Conservation (phyloP, 768 basidiomycete genomes). For the Boletus fagicola region DNA sequence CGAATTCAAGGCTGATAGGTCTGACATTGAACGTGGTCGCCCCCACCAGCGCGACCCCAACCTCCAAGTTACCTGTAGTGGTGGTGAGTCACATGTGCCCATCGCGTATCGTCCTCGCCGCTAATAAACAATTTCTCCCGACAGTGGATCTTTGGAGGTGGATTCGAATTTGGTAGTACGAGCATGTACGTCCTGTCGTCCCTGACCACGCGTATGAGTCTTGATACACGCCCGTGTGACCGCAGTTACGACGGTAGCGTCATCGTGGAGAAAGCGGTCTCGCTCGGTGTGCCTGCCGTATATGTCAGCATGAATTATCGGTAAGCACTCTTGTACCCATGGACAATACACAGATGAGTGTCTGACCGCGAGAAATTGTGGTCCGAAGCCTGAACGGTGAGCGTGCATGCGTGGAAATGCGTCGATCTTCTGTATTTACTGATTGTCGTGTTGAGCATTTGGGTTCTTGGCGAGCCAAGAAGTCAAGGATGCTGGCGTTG, state of each 20-base stretch:
- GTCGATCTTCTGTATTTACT: neutral
- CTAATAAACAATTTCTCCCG: neutral
- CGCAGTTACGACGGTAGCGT: constrained; percentile 17
- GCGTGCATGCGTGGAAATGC: neutral
- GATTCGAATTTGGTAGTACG: constrained; percentile 34
- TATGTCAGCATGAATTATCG: constrained; percentile 44
- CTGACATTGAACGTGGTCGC: constrained; percentile 53
- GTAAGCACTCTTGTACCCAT: constrained; percentile 19
- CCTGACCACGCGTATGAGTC: no score
- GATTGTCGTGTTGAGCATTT: constrained; percentile 20
- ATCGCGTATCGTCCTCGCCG: neutral
- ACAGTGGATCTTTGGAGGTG: constrained; percentile 38
- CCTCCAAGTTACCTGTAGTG: constrained; percentile 50
- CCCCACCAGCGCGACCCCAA: constrained; percentile 39
- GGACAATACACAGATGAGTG: neutral
- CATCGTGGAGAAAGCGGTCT: constrained; percentile 35
- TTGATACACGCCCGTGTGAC: neutral
- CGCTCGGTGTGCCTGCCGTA: constrained; percentile 33
- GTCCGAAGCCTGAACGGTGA: constrained; percentile 7
- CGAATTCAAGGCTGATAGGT: constrained; percentile 25
- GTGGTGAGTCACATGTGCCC: constrained; percentile 38
- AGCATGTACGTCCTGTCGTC: neutral
- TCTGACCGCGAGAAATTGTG: neutral
- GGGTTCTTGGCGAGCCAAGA: constrained; percentile 44
- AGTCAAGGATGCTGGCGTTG: constrained; percentile 38